Percentiles rank a stretch among this genome's conserved stretches.
Conservation (phyloP, 495 filamentous ascomycete genomes). For the Hyphodiscus hymeniophilus region DNA sequence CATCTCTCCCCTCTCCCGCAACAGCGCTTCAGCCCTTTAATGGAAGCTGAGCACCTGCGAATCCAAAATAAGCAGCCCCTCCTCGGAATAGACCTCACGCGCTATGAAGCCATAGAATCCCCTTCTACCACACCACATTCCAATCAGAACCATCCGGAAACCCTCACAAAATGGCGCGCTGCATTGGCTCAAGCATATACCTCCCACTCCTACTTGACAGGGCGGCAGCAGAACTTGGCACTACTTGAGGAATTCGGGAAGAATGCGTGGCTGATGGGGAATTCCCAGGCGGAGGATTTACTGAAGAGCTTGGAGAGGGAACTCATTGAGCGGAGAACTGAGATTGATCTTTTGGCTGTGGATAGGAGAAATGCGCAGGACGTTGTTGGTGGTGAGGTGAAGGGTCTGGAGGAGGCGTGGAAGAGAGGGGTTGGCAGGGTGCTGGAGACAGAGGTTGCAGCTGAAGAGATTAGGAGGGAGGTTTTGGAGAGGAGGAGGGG, state of each 20-base stretch:
- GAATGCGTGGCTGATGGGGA: constrained; percentile 85
- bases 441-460: constrained; percentile 68
- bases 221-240: constrained; percentile 58
- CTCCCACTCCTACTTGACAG: constrained; percentile 54
- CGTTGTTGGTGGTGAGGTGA: constrained; percentile 56
- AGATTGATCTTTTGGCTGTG: constrained; percentile 63
- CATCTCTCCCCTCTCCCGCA: constrained; percentile 27
- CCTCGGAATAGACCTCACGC: constrained; percentile 63
- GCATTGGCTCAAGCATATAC: constrained; percentile 46
- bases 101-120: constrained; percentile 63
- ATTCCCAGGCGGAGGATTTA: constrained; percentile 67
- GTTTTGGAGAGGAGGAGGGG: constrained; percentile 43
- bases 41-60: constrained; percentile 54
- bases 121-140: constrained; percentile 20
- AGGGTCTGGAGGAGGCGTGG: constrained; percentile 65
- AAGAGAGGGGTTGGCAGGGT: constrained; percentile 58
- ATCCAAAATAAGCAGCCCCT: constrained; percentile 43
- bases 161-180: constrained; percentile 12
- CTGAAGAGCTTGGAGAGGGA: constrained; percentile 69
- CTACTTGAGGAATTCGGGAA: constrained; percentile 74
- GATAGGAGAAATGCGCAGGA: constrained; percentile 64
- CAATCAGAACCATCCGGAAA: constrained; percentile 22
- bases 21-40: constrained; percentile 46
- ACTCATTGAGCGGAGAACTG: constrained; percentile 53
- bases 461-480: constrained; percentile 58